Percentiles rank a stretch among this genome's conserved stretches.
These are phyloP conservation scores for Fusarium lyarnte DNA, from an alignment of 2,329 filamentous ascomycete species.

Conservation along the genomic window DNA sequence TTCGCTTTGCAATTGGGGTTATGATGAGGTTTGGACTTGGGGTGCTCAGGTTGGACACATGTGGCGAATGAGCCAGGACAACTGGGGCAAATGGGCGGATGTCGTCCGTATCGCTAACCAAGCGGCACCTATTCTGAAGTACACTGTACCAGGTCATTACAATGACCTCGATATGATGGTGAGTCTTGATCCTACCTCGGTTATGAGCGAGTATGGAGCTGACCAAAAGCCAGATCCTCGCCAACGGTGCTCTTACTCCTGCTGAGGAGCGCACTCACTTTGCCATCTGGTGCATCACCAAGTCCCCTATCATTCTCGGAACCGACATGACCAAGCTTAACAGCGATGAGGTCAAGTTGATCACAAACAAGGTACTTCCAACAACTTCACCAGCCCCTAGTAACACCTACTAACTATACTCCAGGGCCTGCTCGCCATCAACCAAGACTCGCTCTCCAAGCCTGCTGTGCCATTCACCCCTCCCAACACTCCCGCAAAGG, in stretches of 20 bases:
- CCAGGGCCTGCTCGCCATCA: conserved; percentile 14
- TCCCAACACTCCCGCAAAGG: conserved; percentile 11
- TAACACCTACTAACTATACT: background rate
- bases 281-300: conserved; percentile 25
- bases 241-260: conserved; percentile 11
- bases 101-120: conserved; percentile 22
- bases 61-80: conserved; percentile 24
- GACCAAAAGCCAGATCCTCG: conserved; percentile 5
- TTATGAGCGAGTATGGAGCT: background rate
- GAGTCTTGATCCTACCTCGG: rapidly evolving
- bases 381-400: rapidly evolving
- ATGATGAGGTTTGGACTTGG: conserved; percentile 26
- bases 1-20: conserved; percentile 25
- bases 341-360: conserved; percentile 6
- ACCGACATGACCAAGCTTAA: conserved; percentile 22
- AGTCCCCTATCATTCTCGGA: conserved; percentile 18
- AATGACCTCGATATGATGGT: conserved; percentile 26
- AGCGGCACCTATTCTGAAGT: conserved; percentile 20
- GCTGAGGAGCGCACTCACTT: conserved; percentile 23
- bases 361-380: conserved; percentile 13
- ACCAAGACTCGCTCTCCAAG: conserved; percentile 23
- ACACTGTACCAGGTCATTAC: conserved; percentile 14
- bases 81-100: conserved; percentile 20
- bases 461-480: conserved; percentile 22
- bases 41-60: conserved; percentile 19